phyloP scores from a whole-genome alignment of 768 basidiomycete species.

The Pisolithus tinctorius region DNA sequence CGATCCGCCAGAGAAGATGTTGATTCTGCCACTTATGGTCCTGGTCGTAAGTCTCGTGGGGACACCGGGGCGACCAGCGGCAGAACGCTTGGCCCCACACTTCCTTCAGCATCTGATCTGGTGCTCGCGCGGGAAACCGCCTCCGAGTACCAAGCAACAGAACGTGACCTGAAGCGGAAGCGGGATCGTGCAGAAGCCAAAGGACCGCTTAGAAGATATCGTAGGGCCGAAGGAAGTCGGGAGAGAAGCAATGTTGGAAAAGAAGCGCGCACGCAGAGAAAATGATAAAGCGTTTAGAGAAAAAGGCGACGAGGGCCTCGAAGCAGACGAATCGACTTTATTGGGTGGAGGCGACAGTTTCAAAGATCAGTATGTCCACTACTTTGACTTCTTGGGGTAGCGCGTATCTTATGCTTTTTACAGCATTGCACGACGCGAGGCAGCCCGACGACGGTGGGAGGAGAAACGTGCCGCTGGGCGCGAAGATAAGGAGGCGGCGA shows the following conservation, averaged over 20 bases:
- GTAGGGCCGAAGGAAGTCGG: slow-evolving; percentile 79
- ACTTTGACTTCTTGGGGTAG: not conserved
- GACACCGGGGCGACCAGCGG: slow-evolving; percentile 12
- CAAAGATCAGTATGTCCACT: slow-evolving; percentile 54
- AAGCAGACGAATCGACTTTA: slow-evolving; percentile 71
- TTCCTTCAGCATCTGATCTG: slow-evolving; percentile 65
- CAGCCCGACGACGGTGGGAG: slow-evolving; percentile 54
- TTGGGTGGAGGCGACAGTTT: slow-evolving; percentile 85
- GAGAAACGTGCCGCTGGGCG: slow-evolving; percentile 36
- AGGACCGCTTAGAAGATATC: slow-evolving; percentile 68
- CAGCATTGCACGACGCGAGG: slow-evolving; percentile 73
- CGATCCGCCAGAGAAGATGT: slow-evolving; percentile 55
- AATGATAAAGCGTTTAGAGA: slow-evolving; percentile 66
- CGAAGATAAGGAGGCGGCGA: slow-evolving; percentile 45
- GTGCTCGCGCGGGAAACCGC: slow-evolving; percentile 60
- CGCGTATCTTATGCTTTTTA: slow-evolving; percentile 4
- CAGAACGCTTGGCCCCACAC: slow-evolving; percentile 54
- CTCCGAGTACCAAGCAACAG: slow-evolving; percentile 44
- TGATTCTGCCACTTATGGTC: slow-evolving; percentile 35
- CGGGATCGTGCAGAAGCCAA: slow-evolving; percentile 58
- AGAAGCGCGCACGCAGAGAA: slow-evolving; percentile 71
- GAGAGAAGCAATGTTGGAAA: slow-evolving; percentile 80
- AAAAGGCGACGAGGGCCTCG: slow-evolving; percentile 65
- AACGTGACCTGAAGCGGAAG: slow-evolving; percentile 56
- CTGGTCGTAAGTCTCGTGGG: slow-evolving; percentile 5